Percentiles rank a stretch among this genome's conserved stretches.
phyloP scores from a whole-genome alignment of 2,329 filamentous ascomycete genomes.

The Phaeosphaeriaceae sp. region DNA sequence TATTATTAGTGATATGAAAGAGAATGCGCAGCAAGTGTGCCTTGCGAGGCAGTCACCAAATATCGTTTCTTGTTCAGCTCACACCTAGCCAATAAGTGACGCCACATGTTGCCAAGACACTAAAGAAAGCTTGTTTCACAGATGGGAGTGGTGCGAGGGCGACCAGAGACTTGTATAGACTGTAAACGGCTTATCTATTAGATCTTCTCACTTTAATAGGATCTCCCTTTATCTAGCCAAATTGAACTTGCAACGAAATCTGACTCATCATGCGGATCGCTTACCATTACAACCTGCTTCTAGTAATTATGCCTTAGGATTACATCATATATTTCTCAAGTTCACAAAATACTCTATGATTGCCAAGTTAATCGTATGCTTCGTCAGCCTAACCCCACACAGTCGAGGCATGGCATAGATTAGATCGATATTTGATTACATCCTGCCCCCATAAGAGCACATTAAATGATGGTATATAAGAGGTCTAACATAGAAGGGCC shows the following conservation, averaged over 20 bases:
- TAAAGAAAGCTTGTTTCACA: neutral
- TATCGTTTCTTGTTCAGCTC: slow-evolving; percentile 2
- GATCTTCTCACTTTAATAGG: neutral
- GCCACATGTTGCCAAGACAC: too few species aligned
- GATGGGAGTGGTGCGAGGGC: too few species aligned
- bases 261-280: slow-evolving; percentile 3
- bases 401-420: neutral
- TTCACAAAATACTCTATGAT: neutral
- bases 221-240: too few species aligned
- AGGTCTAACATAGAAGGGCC: too few species aligned
- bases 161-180: too few species aligned
- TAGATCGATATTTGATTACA: neutral
- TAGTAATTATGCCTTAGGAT: neutral
- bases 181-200: too few species aligned
- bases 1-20: too few species aligned
- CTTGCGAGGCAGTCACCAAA: neutral
- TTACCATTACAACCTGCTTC: neutral
- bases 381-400: too few species aligned
- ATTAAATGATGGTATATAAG: too few species aligned
- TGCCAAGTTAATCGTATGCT: neutral
- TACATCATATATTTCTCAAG: too few species aligned
- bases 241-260: neutral
- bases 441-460: neutral
- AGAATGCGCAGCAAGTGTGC: slow-evolving; percentile 2
- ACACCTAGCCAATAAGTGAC: neutral